Evolutionary conservation across 768 basidiomycete genomes (phyloP), one percentile per base, ranked within the genome.

Genomic region (Dentipellis sp.): DNA sequence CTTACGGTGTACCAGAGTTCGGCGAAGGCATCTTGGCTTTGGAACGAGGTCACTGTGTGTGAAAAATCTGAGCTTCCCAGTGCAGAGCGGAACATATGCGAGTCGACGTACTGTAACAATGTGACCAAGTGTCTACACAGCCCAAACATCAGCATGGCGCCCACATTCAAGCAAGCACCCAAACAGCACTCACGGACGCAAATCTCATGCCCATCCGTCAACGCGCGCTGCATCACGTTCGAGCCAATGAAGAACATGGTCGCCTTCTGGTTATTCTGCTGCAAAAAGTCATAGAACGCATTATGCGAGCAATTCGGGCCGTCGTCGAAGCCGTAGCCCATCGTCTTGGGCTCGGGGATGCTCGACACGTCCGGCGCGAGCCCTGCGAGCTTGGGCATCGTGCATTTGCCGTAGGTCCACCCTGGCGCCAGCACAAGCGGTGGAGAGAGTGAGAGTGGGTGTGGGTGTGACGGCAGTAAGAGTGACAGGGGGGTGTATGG

Each of bases 1-100:
- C 80, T 38, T 60, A 79, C 81, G 0, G 59, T 82, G 69, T 88
- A 92, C 57, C 84, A 89, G 16, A 92, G 73, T 67, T 91, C 88
- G 3, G 88, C 88, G 56, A 90, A 88, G 4, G 81, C 84, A 58
- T 84, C 71, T 60, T 80, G 71, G 64, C 83, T 90, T 9, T 75
- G 68, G 42, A 85, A 72, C 2, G 79, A 64, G 0, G 85, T 85
- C 79, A 78, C 81, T 82, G 55, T 1, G 17, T 36, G 51, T 5
- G 10, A 12, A n/a, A 40, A 23, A 10, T 16, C 16, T 40, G 9
- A 40, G 12, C 39, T 12, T 17, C 12, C 38, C 16, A 10, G 38
- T 4, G 39, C 39, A 5, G 39, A 6, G 10, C 45, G 29, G 19
- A 11, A 7, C 22, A 4, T 19, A 29, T 19, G n/a, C n/a, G 8